Conservation (phyloP, 495 filamentous ascomycete genomes). For the Penicillium desertorum region DNA sequence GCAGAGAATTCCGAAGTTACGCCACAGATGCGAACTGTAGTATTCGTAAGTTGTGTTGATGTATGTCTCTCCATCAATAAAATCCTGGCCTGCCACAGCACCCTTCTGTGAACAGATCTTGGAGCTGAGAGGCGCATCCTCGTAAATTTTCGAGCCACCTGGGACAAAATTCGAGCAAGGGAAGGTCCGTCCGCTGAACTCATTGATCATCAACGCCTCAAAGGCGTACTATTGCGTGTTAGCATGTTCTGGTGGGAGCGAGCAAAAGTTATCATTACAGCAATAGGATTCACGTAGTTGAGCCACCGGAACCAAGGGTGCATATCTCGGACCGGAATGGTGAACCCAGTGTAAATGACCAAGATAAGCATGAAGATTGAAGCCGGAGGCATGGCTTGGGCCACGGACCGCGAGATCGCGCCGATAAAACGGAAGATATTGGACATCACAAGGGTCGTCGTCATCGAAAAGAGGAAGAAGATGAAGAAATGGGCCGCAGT, state of each 20-base stretch:
- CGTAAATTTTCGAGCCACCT: slow-evolving; percentile 46
- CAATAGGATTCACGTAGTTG: slow-evolving; percentile 81
- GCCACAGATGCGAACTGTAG: slow-evolving; percentile 63
- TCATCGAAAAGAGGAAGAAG: slow-evolving; percentile 58
- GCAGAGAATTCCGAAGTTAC: slow-evolving; percentile 79
- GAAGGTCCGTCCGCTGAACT: slow-evolving; percentile 70
- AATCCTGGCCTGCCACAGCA: slow-evolving; percentile 53
- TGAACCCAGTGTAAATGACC: slow-evolving; percentile 88
- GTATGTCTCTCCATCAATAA: slow-evolving; percentile 68
- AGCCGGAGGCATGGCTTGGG: slow-evolving; percentile 81
- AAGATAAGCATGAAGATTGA: slow-evolving; percentile 79
- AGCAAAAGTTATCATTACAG: slow-evolving; percentile 29
- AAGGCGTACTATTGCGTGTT: slow-evolving; percentile 63
- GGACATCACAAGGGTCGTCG: slow-evolving; percentile 70
- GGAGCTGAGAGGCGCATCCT: slow-evolving; percentile 37
- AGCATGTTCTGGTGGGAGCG: not conserved
- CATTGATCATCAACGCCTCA: slow-evolving; percentile 87
- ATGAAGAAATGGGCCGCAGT: slow-evolving; percentile 78
- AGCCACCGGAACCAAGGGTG: slow-evolving; percentile 84
- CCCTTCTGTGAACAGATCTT: slow-evolving; percentile 64
- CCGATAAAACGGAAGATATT: slow-evolving; percentile 76
- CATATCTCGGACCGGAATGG: slow-evolving; percentile 72
- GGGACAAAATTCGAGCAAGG: slow-evolving; percentile 64
- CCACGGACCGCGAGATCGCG: slow-evolving; percentile 72
- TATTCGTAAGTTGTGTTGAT: slow-evolving; percentile 61